Evolutionary conservation across 2,329 filamentous ascomycete genomes (phyloP).

Genomic region (Sodiomyces alkalinus): DNA sequence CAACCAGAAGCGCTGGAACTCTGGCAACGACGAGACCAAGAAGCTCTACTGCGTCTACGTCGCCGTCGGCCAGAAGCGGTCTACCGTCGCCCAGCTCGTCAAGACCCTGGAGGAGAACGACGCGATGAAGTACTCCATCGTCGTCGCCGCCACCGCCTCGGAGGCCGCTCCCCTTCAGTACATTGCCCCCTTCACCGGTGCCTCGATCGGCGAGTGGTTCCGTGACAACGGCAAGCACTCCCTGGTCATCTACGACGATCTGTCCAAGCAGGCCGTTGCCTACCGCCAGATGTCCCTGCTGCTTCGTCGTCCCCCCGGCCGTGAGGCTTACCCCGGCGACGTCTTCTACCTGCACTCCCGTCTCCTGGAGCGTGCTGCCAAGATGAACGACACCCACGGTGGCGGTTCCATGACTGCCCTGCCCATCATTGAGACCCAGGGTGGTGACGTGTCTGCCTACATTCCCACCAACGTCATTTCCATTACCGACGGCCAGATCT

Average conservation of each 20-base stretch:
- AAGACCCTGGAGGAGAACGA: slow-evolving; percentile 99
- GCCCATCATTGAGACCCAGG: slow-evolving; percentile 97
- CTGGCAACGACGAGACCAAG: slow-evolving; percentile 71
- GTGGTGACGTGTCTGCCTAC: slow-evolving; percentile 99
- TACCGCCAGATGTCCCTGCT: slow-evolving; percentile 99
- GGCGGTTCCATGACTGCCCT: slow-evolving; percentile 95
- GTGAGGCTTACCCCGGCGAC: slow-evolving; percentile 98
- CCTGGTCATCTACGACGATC: slow-evolving; percentile 83
- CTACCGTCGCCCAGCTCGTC: slow-evolving; percentile 97
- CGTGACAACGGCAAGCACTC: slow-evolving; percentile 77
- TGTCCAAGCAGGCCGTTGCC: slow-evolving; percentile 94
- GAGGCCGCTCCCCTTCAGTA: slow-evolving; percentile 94
- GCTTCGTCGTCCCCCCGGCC: slow-evolving; percentile 91
- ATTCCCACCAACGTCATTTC: slow-evolving; percentile 99
- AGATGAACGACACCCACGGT: slow-evolving; percentile 82
- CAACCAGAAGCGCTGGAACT: slow-evolving; percentile 99
- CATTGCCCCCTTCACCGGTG: slow-evolving; percentile 81
- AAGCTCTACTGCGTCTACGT: slow-evolving; percentile 99
- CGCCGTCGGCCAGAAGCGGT: slow-evolving; percentile 97
- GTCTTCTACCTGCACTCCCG: slow-evolving; percentile 99
- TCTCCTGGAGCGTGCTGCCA: slow-evolving; percentile 97
- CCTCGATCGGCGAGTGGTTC: slow-evolving; percentile 48
- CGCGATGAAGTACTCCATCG: slow-evolving; percentile 92
- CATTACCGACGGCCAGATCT: slow-evolving; percentile 99
- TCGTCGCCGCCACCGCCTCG: slow-evolving; percentile 92